These are phyloP conservation scores for Diaporthe caulivora DNA, from an alignment of 2,329 filamentous ascomycete genomes.

Conservation along the genomic window DNA sequence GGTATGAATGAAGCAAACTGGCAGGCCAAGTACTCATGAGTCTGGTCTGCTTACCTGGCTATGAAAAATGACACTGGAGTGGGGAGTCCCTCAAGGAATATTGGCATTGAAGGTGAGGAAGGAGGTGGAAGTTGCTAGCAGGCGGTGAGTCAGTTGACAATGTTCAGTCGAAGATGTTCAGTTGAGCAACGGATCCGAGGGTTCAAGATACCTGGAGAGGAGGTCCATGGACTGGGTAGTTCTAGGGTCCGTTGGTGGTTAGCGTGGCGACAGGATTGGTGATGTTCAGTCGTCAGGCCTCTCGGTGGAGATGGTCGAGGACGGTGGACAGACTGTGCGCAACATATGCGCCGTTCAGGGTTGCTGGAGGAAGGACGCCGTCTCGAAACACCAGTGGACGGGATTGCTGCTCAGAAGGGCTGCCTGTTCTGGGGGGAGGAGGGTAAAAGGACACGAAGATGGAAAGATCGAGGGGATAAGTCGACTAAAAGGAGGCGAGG, in stretches of 20 bases:
- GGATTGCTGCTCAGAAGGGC: not conserved
- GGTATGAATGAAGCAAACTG: not conserved
- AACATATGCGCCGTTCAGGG: not conserved
- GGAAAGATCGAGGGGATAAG: not conserved
- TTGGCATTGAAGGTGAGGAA: constrained; percentile 5
- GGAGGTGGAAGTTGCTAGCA: not conserved
- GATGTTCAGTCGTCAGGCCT: not conserved
- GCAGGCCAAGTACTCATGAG: no score
- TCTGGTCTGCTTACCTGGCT: not conserved
- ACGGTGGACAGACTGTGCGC: not conserved
- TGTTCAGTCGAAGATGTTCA: not conserved
- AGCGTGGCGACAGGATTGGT: not conserved
- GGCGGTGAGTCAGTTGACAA: not conserved
- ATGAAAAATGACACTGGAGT: not conserved
- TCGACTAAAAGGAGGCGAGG: not conserved
- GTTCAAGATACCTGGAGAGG: not conserved
- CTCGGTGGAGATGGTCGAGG: not conserved
- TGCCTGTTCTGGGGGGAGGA: not conserved
- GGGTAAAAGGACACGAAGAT: not conserved
- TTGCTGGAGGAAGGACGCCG: not conserved
- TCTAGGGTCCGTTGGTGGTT: not conserved
- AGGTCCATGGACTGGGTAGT: not conserved
- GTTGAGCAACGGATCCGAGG: not conserved
- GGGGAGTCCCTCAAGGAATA: not conserved
- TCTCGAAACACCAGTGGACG: not conserved